phyloP scores from a whole-genome alignment of 2,329 filamentous ascomycete species.

The Hymenoscyphus fructigenus region DNA sequence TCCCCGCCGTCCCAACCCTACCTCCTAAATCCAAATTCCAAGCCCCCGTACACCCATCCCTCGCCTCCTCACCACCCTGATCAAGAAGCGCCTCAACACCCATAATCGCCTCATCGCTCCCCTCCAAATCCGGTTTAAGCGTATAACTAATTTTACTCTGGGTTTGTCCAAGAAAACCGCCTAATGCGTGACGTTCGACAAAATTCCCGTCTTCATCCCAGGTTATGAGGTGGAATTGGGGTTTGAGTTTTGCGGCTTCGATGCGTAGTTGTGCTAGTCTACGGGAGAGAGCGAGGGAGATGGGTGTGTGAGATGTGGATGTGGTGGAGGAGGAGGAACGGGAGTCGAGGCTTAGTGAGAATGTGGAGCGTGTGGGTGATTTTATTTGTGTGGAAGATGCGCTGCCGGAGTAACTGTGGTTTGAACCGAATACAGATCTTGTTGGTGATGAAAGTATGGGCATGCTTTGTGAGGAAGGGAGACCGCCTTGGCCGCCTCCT shows the following conservation, averaged over 20 bases:
- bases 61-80: slow-evolving; percentile 46
- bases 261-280: slow-evolving; percentile 65
- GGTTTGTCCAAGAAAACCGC: slow-evolving; percentile 60
- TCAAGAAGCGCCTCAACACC: slow-evolving; percentile 51
- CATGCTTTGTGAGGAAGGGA: slow-evolving; percentile 23
- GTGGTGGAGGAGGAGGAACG: neutral
- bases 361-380: slow-evolving; percentile 24
- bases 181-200: slow-evolving; percentile 55
- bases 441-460: slow-evolving; percentile 21
- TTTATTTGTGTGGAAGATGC: slow-evolving; percentile 18
- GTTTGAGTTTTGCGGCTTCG: slow-evolving; percentile 53
- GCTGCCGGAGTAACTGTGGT: slow-evolving; percentile 15
- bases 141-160: slow-evolving; percentile 60
- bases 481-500: slow-evolving; percentile 28
- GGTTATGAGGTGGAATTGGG: slow-evolving; percentile 60
- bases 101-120: slow-evolving; percentile 55
- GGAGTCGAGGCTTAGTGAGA: slow-evolving; percentile 22
- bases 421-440: slow-evolving; percentile 19
- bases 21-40: slow-evolving; percentile 23
- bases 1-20: slow-evolving; percentile 18
- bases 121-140: slow-evolving; percentile 51
- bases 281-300: slow-evolving; percentile 51
- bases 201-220: slow-evolving; percentile 45
- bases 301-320: slow-evolving; percentile 26
- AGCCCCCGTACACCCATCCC: slow-evolving; percentile 30